Base-by-base conservation (phyloP, 106 monocot genomes). In the Narthecium ossifragum region DNA sequence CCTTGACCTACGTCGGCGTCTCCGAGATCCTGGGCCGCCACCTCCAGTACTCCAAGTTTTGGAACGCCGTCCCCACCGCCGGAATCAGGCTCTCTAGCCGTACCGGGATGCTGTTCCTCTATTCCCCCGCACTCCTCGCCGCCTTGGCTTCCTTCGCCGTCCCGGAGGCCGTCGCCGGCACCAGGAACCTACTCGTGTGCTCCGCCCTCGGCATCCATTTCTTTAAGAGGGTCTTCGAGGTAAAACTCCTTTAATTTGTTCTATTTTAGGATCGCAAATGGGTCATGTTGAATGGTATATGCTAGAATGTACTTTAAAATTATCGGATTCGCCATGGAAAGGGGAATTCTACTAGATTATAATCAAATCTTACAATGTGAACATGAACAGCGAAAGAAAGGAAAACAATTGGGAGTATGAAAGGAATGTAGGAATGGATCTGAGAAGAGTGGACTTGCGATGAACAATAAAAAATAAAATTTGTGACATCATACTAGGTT, bases 1-100 rank as follows among this genome's bases (percentile, higher is more conserved):
- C 55, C 41, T 33, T 63, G 33, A 61, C 51, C 1, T 34, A 25
- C n/a, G 2, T 0, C 17, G 87, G 73, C 15, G 7, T 76, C 53
- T 38, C 60, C 2, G 87, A 88, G 70, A 13, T 56, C 33, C 32
- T 26, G 6, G 86, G 86, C 11, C 65, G 31, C 17, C 62, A 86
- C 64, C 13, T 75, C 8, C 52, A 52, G 53, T 86, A 86, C 74
- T 86, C 86, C 70, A 86, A 86, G 77, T 86, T 86, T 69, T 70
- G 57, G 61, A 65, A 81, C 50, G 27, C 57, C 55, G n/a, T 9
- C 22, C 20, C 27, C 11, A 5, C 26, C 14, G 25, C 11, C n/a
- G 49, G 41, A 37, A 29, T 48, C 8, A 26, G 17, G 43, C 4
- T 86, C 21, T 43, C 81, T 9, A 57, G 75, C 66, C 53, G 63